phyloP scores from a whole-genome alignment of 148 eudicot genomes.

The Mesembryanthemum crystallinum region DNA sequence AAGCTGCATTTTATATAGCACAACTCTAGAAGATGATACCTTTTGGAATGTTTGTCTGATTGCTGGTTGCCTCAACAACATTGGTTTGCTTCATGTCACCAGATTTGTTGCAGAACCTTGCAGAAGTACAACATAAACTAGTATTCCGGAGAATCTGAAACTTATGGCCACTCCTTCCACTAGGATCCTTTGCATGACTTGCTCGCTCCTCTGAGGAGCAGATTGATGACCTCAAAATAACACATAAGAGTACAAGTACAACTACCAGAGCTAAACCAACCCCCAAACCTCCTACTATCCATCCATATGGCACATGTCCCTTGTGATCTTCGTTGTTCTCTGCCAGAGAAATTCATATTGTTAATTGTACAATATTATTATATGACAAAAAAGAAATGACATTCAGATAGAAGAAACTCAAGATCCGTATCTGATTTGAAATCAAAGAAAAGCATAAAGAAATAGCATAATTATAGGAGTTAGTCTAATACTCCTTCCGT shows the following conservation, averaged over 20 bases:
- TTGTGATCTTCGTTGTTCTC: slow-evolving; percentile 39
- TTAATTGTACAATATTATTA: not conserved
- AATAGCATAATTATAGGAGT: not conserved
- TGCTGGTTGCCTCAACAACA: slow-evolving; percentile 44
- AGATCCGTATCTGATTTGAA: not conserved
- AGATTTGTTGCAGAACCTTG: slow-evolving; percentile 62
- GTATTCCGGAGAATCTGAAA: slow-evolving; percentile 68
- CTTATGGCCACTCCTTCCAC: slow-evolving; percentile 51
- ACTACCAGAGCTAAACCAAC: slow-evolving; percentile 56
- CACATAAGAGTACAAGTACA: slow-evolving; percentile 44
- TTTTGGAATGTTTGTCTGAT: slow-evolving; percentile 66
- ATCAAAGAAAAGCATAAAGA: not conserved
- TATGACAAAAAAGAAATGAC: not conserved
- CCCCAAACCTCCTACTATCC: slow-evolving; percentile 77
- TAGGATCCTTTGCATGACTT: slow-evolving; percentile 51
- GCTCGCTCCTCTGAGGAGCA: slow-evolving; percentile 36
- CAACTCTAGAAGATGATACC: slow-evolving; percentile 37
- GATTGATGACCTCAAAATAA: slow-evolving; percentile 52
- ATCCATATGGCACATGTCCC: slow-evolving; percentile 56
- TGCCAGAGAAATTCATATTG: slow-evolving; percentile 29
- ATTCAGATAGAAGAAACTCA: not conserved
- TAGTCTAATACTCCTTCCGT: no score
- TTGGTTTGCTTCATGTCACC: slow-evolving; percentile 52
- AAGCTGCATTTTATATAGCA: not conserved
- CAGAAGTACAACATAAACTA: slow-evolving; percentile 79